These are phyloP conservation scores for Basidiobolus meristosporus DNA, from an alignment of 371 early-diverging fungal species.

Conservation along the genomic window DNA sequence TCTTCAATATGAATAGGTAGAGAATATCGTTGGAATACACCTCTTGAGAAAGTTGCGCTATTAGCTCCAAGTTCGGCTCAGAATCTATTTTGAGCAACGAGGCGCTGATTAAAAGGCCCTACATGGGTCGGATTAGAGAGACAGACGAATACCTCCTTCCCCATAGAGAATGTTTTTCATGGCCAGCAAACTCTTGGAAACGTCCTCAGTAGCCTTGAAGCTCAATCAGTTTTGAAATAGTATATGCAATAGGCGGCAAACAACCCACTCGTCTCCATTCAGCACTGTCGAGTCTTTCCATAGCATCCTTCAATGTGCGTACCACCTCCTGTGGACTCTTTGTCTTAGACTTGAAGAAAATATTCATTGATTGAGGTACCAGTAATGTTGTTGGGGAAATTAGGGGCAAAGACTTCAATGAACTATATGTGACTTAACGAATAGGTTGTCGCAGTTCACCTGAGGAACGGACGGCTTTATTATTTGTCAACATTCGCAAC, in stretches of 20 bases:
- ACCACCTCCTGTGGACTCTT: conserved; percentile 83
- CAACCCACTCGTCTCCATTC: conserved; percentile 30
- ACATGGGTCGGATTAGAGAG: too few relatives aligned
- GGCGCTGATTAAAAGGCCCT: too few relatives aligned
- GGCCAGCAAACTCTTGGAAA: conserved; percentile 71
- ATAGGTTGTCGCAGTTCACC: too few relatives aligned
- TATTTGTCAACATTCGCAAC: too few relatives aligned
- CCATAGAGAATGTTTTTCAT: conserved; percentile 89
- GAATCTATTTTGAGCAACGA: conserved; percentile 26
- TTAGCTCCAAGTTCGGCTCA: conserved; percentile 79
- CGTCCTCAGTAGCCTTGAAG: conserved; percentile 85
- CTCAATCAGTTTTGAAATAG: too few relatives aligned
- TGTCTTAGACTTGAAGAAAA: conserved; percentile 74
- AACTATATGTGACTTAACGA: too few relatives aligned
- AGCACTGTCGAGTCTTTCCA: conserved; percentile 42
- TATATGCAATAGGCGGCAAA: too few relatives aligned
- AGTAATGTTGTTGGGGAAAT: too few relatives aligned
- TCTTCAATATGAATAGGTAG: conserved; percentile 61
- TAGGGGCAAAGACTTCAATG: too few relatives aligned
- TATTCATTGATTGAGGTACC: too few relatives aligned
- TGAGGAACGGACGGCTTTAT: too few relatives aligned
- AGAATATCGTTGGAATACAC: conserved; percentile 78
- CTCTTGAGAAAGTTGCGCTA: conserved; percentile 88
- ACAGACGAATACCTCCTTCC: conserved; percentile 65
- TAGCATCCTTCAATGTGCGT: conserved; percentile 61